phyloP scores from a whole-genome alignment of 2,329 filamentous ascomycete species.

The Xylaria sp. region DNA sequence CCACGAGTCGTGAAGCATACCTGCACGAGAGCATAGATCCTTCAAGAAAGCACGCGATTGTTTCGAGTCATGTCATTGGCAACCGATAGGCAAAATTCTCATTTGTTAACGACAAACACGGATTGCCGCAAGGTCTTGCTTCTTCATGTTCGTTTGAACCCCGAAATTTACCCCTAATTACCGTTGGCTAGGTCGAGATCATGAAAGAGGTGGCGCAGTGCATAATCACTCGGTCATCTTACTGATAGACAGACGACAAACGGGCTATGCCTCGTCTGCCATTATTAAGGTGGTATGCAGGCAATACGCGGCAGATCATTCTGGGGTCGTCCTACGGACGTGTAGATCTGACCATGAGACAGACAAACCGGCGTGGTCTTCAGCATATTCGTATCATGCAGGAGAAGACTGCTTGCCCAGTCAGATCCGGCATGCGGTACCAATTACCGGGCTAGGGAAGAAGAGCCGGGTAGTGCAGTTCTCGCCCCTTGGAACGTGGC shows the following conservation, averaged over 20 bases:
- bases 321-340: conserved; percentile 28
- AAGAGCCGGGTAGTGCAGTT: conserved; percentile 37
- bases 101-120: conserved; percentile 35
- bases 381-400: conserved; percentile 36
- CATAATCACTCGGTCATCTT: conserved; percentile 22
- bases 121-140: conserved; percentile 28
- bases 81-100: conserved; percentile 15
- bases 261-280: conserved; percentile 14
- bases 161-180: conserved; percentile 21
- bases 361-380: conserved; percentile 31
- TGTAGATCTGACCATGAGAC: conserved; percentile 29
- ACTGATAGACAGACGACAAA: conserved; percentile 16
- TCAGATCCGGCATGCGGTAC: conserved; percentile 12
- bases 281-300: conserved; percentile 32
- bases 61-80: conserved; percentile 13
- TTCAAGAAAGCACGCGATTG: conserved; percentile 7
- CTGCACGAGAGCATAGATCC: conserved; percentile 8
- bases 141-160: conserved; percentile 27
- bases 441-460: conserved; percentile 30
- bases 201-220: conserved; percentile 27
- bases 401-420: conserved; percentile 20
- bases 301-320: conserved; percentile 30
- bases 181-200: conserved; percentile 18
- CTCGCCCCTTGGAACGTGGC: conserved; percentile 14
- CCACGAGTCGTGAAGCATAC: background rate